Base-by-base conservation (phyloP, 176 grass and related monocot genomes). In the Zea luxurians region DNA sequence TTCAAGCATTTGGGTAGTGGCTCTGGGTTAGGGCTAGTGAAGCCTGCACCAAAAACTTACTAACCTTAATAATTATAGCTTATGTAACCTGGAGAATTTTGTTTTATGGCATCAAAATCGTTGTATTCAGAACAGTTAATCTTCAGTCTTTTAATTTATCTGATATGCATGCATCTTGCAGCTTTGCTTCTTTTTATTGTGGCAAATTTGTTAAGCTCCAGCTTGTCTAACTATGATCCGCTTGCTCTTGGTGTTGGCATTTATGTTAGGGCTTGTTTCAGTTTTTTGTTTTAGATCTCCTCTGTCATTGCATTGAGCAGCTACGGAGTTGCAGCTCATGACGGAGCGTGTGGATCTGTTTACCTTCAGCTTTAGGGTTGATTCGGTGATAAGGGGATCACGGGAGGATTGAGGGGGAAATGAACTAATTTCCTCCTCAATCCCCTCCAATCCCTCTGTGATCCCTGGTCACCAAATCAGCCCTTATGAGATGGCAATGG, bases 1-100 rank as follows among this genome's bases (percentile, higher is more conserved):
- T 99, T 99, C 69, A 96, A 96, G 84, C 82, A 99, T 86, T 80
- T 99, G 60, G 96, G 96, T 2, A 99, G 96, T 78, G 96, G 92
- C 61, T 79, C 88, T 13, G 96, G 96, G n/a, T 80, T 99, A 76
- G 96, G 96, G 34, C 83, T 99, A 83, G 92, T 94, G 79, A 99
- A 66, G 64, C 92, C 96, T 41, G 84, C 83, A 36, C 49, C 92
- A 4, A 99, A 89, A 72, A 27, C 59, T 7, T 62, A 35, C 6
- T 93, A 85, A 43, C 50, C 72, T 89, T 60, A 77, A 44, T 50
- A 48, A 63, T 70, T 63, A 49, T 82, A 60, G 8, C 57, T 35
- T 79, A 63, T 81, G 77, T 74, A 44, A 77, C 75, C 73, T 55
- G 61, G 61, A 45, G 27, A 88, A 80, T 71, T 80, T 90, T 86